Evolutionary conservation across 1,139 yeast genomes (phyloP), one percentile per base, ranked within the genome.

Genomic region (Blastobotrys persicus): DNA sequence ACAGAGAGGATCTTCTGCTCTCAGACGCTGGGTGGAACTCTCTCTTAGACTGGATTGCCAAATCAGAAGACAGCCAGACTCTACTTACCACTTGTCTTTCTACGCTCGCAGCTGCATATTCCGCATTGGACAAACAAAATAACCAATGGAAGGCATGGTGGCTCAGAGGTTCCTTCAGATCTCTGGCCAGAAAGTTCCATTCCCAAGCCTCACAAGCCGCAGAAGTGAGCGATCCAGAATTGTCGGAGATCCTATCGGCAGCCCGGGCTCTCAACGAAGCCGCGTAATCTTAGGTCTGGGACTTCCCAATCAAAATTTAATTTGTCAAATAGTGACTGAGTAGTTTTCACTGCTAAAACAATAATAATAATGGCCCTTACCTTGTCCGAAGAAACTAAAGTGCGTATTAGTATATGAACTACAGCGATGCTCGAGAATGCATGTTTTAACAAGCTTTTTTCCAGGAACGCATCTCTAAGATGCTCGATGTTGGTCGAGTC

Each of bases 381-480:
- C 63, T 65, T 76, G 41, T 71, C 76, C 37, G 77, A 73, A 68
- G 77, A 73, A 63, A 66, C 77, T 39, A 73, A 69, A 61, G 73
- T 69, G 58, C 23, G 70, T 64, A 23, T 23, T 23, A 23, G 28
- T n/a, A n/a, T n/a, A n/a, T n/a, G n/a, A 23, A 23, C 5, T 6
- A 23, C 28, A 6, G 28, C 28, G 14, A 6, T 4, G 7, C 20
- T 26, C 7, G n/a, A 11, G 19, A 19, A 9, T 11, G 26, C 13
- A 20, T 7, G 16, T 12, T 2, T 28, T 41, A 38, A 46, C 50
- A 47, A 23, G 9, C 9, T 39, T 11, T 14, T 49, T 34, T 17
- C n/a, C 46, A 70, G 79, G 98, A 92, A 74, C 88, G 98, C 73
- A 79, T 92, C 69, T 71, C 83, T 69, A 88, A 84, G 70, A 74